A percentile compares a stretch with the other conserved stretches of the same genome.
Evolutionary conservation across 371 early-diverging fungal species (phyloP).

Genomic region (Entomophthora muscae): DNA sequence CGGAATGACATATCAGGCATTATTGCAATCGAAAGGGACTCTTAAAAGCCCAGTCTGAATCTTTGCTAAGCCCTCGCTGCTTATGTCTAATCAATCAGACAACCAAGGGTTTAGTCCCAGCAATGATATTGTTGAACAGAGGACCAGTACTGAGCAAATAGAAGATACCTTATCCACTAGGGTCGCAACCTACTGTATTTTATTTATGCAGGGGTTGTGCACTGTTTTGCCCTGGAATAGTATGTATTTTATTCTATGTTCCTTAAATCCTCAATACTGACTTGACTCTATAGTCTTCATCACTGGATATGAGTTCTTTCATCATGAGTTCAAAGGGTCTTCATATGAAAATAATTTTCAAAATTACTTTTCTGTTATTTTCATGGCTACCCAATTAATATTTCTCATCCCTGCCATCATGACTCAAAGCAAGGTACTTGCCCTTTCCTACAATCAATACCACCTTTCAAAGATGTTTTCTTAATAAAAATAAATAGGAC

Average conservation of each 20-base stretch:
- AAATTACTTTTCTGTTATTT: conserved; percentile 55
- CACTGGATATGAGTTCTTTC: conserved; percentile 54
- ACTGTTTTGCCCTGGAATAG: conserved; percentile 72
- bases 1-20: too few species aligned
- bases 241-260: conserved; percentile 14
- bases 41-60: too few species aligned
- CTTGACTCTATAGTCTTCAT: conserved; percentile 36
- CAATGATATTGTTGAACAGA: too few species aligned
- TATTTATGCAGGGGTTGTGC: conserved; percentile 48
- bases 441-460: not conserved
- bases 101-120: too few species aligned
- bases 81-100: too few species aligned
- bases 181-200: conserved; percentile 23
- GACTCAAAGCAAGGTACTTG: conserved; percentile 34
- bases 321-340: conserved; percentile 32
- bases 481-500: not conserved
- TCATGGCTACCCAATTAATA: conserved; percentile 37
- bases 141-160: too few species aligned
- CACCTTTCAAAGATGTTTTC: too few species aligned
- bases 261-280: not conserved
- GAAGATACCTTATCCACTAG: too few species aligned
- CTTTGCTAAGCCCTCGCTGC: too few species aligned
- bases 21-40: too few species aligned
- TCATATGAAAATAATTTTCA: conserved; percentile 42
- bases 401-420: conserved; percentile 31